Evolutionary conservation across 345 rosid species (phyloP), one percentile per base, ranked within the genome.

Genomic region (Salix udensis): DNA sequence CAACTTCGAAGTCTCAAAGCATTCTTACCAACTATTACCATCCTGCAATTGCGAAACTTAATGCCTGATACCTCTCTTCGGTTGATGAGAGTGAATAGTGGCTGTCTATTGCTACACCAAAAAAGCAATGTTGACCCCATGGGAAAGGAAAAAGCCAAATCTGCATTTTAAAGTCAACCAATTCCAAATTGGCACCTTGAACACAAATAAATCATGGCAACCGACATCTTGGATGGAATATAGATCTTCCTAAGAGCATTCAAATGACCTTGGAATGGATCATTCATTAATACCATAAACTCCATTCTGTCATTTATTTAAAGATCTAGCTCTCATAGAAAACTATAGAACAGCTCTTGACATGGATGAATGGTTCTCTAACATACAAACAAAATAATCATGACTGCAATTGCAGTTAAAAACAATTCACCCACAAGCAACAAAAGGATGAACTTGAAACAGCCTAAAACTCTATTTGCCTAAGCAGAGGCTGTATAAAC

Each of bases 91-190:
- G 88, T 91, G 87, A 84, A 84, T 82, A 79, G 82, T 86, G 78
- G 91, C 83, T 88, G 95, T 89, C 88, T 91, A 92, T 86, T 84
- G 98, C 87, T 89, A 91, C 98, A 92, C 97, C 95, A 91, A 88
- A 90, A 88, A 88, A 91, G 95, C 97, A 93, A 92, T 86, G 97
- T 93, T 87, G 93, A 86, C 87, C 90, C 94, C 94, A 86, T 74
- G 89, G 87, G 88, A 84, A 88, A 87, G 90, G 91, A 84, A 88
- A 83, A 82, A 77, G 91, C 93, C 91, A 87, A 82, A 92, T 95
- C 98, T 94, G 98, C 98, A 94, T 87, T 91, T 92, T 87, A 89
- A 94, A 94, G 93, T 91, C 96, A 94, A 91, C 97, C 94, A 94
- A 84, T 87, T 90, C 93, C 89, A 86, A 90, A 90, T 92, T 76